Percentiles rank a stretch among this genome's conserved stretches.
Evolutionary conservation across 306 rosid species (phyloP).

Genomic region (Leucaena leucocephala): DNA sequence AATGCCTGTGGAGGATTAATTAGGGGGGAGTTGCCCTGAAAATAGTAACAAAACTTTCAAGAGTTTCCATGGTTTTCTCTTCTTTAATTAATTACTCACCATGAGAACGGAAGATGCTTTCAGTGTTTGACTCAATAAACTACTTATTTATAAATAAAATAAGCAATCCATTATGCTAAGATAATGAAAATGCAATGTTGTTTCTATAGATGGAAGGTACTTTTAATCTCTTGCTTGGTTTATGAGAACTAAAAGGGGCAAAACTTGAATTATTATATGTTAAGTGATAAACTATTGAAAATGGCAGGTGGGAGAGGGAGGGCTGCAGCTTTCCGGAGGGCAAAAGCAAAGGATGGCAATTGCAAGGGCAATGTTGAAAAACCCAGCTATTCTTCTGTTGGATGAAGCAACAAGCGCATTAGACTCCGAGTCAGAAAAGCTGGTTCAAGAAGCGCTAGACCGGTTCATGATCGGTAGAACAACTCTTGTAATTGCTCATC

Average conservation of each 20-base stretch:
- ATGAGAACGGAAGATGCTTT: not conserved
- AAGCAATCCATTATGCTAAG: not conserved
- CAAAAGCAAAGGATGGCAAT: conserved; percentile 98
- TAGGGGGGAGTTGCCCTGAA: not conserved
- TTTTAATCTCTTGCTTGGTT: too few relatives aligned
- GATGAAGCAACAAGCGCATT: conserved; percentile 99
- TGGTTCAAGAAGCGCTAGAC: conserved; percentile 98
- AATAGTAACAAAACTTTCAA: not conserved
- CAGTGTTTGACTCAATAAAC: not conserved
- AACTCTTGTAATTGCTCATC: conserved; percentile 96
- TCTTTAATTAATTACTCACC: not conserved
- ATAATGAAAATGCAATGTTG: too few relatives aligned
- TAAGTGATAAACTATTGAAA: conserved; percentile 7
- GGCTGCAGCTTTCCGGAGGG: conserved; percentile 96
- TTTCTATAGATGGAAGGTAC: too few relatives aligned
- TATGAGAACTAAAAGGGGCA: not conserved
- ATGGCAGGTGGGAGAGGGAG: conserved; percentile 98
- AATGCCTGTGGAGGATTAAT: conserved; percentile 17
- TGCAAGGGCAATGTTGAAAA: conserved; percentile 98
- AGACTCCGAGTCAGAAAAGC: conserved; percentile 96
- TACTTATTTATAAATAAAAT: conserved; percentile 5
- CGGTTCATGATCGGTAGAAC: conserved; percentile 98
- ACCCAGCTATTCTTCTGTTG: conserved; percentile 91
- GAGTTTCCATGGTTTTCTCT: not conserved
- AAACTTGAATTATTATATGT: not conserved